Evolutionary conservation across 2,329 filamentous ascomycete species (phyloP), one percentile per base, ranked within the genome.

Genomic region (Claviceps sp.): DNA sequence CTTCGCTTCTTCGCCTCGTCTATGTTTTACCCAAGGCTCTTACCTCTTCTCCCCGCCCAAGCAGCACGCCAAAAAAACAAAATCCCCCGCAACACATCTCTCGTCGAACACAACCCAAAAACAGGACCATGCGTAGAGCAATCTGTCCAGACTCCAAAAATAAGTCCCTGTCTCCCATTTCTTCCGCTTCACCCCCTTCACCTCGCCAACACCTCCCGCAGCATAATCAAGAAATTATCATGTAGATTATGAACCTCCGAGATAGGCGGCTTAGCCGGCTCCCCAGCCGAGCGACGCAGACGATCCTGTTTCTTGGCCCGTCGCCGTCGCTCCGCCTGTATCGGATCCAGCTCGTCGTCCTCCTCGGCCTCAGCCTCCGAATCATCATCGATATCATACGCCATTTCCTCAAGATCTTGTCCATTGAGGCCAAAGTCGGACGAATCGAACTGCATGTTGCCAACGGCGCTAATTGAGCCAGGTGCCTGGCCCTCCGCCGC

Each of bases 391-490:
- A 90, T 86, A 3, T 87, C 87, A 59, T 93, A 88, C 45, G 81
- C 81, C 66, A 96, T 82, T 56, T 95, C 90, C 64, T 91, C 81
- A 14, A 97, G 72, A 64, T 97, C 93, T 63, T 86, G 83, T 61
- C 86, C 80, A 63, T 96, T 82, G 19, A 98, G 72, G 0, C 93
- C 93, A 70, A 98, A 98, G 69, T 98, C 93, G 48, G 79, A 81
- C 22, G 85, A 84, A 61, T 78, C 82, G 70, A 97, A 94, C 14
- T 67, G 72, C 57, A 75, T 72, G 30, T 34, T 34, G 24, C 73
- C 80, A 8, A 76, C 78, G 6, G 76, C 75, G 50, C 71, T 67
- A 52, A 76, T 67, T 26, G 74, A 73, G 17, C 70, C 68, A 50
- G 70, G 72, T 10, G 65, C 65, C 40, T 73, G 72, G 5, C 74